phyloP scores from a whole-genome alignment of 352 stramenopile species.

The Phytophthora rubi region DNA sequence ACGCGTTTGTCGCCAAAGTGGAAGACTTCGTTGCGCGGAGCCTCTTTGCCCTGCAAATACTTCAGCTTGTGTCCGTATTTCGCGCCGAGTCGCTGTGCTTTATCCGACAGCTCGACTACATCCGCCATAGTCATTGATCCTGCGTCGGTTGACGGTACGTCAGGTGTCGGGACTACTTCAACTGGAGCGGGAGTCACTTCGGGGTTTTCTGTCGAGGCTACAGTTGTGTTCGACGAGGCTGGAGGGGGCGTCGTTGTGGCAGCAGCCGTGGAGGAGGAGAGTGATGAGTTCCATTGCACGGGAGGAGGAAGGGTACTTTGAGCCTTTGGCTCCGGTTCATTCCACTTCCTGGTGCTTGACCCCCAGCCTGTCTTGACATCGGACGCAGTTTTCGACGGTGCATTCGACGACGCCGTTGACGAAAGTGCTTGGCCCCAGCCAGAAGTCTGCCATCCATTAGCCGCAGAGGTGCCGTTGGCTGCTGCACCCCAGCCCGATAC shows the following conservation, averaged over 20 bases:
- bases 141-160: conserved; percentile 1
- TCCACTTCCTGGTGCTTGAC: conserved; percentile 44
- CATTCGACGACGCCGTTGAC: conserved; percentile 41
- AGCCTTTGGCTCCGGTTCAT: conserved; percentile 32
- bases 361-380: conserved; percentile 37
- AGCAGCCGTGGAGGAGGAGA: background rate
- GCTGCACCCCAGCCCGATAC: conserved; percentile 31
- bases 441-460: conserved; percentile 34
- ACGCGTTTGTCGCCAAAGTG: conserved; percentile 57
- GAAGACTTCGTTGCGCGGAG: conserved; percentile 63
- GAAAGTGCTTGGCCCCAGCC: conserved; percentile 37
- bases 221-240: background rate
- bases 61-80: conserved; percentile 86
- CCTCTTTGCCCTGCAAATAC: conserved; percentile 74
- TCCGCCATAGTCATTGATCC: conserved; percentile 12
- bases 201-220: conserved; percentile 10
- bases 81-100: conserved; percentile 67
- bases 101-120: conserved; percentile 56
- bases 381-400: conserved; percentile 31
- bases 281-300: conserved; percentile 18
- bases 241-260: background rate
- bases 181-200: conserved; percentile 13
- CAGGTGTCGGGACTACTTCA: conserved; percentile 12
- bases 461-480: conserved; percentile 3
- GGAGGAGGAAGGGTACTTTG: conserved; percentile 3